Evolutionary conservation across 2,329 filamentous ascomycete genomes (phyloP).

Genomic region (Akanthomyces lecanii): DNA sequence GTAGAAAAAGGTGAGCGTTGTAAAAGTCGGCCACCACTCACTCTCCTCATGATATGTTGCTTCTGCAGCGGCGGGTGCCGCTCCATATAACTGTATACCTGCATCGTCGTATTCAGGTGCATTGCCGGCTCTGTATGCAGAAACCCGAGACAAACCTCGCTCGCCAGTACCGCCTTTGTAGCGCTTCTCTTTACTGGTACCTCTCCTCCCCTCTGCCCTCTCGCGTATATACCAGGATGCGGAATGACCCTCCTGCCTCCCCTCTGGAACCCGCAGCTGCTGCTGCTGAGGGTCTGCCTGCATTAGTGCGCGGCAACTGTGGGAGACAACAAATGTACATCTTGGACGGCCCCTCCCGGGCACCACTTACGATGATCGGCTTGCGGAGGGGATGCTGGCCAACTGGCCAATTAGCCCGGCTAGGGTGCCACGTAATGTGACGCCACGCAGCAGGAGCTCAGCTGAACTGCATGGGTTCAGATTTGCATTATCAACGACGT

Average conservation of each 20-base stretch:
- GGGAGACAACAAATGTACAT: not conserved
- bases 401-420: not conserved
- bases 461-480: slow-evolving; percentile 8
- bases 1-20: not conserved
- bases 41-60: not conserved
- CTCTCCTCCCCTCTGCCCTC: not conserved
- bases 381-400: not conserved
- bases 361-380: slow-evolving; percentile 7
- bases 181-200: not conserved
- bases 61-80: too few species aligned
- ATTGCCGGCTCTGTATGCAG: not conserved
- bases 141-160: not conserved
- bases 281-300: not conserved
- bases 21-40: not conserved
- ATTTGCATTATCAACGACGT: slow-evolving; percentile 3
- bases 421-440: slow-evolving; percentile 8
- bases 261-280: not conserved
- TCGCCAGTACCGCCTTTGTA: not conserved
- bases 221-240: not conserved
- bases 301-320: slow-evolving; percentile 8
- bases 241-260: not conserved
- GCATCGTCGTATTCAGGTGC: slow-evolving; percentile 1
- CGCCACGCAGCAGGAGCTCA: not conserved
- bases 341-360: slow-evolving; percentile 8
- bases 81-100: not conserved